These are phyloP conservation scores for Xylariaceae sp. DNA, from an alignment of 2,329 filamentous ascomycete species.

Conservation along the genomic window DNA sequence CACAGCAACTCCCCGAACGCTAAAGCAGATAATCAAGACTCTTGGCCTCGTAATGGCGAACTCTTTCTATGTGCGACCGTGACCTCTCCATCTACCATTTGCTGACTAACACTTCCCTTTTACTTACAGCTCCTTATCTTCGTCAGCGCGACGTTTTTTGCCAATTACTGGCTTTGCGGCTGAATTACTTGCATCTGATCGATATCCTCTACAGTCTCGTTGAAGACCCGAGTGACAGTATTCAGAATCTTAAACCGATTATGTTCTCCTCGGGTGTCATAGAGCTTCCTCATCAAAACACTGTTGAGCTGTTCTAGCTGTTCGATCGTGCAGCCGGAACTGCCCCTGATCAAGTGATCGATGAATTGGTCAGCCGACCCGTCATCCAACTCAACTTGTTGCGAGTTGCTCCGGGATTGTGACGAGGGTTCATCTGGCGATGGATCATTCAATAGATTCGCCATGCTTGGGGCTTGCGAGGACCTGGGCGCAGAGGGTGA, in stretches of 20 bases:
- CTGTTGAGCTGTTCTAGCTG: slow-evolving; percentile 93
- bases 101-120: too few species aligned
- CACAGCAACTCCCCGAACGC: too few species aligned
- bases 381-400: slow-evolving; percentile 44
- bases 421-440: slow-evolving; percentile 31
- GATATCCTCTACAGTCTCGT: slow-evolving; percentile 68
- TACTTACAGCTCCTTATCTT: too few species aligned
- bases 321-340: slow-evolving; percentile 79
- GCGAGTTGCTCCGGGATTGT: slow-evolving; percentile 31
- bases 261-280: slow-evolving; percentile 74
- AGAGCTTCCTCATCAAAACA: slow-evolving; percentile 84
- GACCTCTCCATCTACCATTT: too few species aligned
- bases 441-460: slow-evolving; percentile 40
- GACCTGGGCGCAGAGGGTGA: slow-evolving; percentile 37
- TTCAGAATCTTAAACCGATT: slow-evolving; percentile 72
- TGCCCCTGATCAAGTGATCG: slow-evolving; percentile 59
- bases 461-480: slow-evolving; percentile 32
- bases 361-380: slow-evolving; percentile 56
- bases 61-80: too few species aligned
- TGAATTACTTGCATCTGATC: slow-evolving; percentile 47
- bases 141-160: background rate
- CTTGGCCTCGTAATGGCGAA: too few species aligned
- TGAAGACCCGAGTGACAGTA: slow-evolving; percentile 66
- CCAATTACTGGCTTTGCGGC: slow-evolving; percentile 38
- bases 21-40: too few species aligned